Percentiles rank a stretch among this genome's conserved stretches.
Conservation (phyloP, 441 rosid species). For the Populus hybrid region DNA sequence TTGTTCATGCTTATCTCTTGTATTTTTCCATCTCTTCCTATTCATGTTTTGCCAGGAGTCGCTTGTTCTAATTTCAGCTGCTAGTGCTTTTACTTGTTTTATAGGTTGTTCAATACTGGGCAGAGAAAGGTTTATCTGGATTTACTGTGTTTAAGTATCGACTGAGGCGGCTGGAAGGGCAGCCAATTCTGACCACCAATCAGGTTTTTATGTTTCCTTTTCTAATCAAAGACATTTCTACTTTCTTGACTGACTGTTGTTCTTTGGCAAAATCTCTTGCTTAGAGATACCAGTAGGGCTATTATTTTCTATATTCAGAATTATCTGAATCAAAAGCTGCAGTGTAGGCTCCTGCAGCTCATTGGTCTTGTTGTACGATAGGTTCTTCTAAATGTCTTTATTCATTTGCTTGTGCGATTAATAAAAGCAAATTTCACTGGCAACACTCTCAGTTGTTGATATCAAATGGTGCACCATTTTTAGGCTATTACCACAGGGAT, state of each 20-base stretch:
- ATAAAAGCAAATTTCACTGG: background rate
- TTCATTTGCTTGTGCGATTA: background rate
- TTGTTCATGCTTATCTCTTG: background rate
- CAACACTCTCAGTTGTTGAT: background rate
- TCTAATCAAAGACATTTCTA: no score
- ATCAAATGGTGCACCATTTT: background rate
- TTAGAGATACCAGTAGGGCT: background rate
- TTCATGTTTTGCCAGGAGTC: background rate
- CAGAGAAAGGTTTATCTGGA: constrained; percentile 76
- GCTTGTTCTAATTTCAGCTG: background rate
- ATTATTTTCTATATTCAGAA: background rate
- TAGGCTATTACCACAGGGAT: background rate
- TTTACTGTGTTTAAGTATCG: constrained; percentile 66
- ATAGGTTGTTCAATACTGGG: constrained; percentile 71
- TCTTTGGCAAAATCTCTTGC: background rate
- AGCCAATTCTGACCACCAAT: constrained; percentile 63
- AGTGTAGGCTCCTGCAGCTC: background rate
- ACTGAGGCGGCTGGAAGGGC: constrained; percentile 58
- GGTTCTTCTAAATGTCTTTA: background rate
- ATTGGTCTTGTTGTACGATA: background rate
- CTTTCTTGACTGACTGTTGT: background rate
- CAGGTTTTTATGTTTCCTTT: constrained; percentile 44
- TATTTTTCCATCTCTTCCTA: background rate
- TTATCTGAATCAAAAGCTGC: background rate
- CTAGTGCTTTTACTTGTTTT: constrained; percentile 7